phyloP scores from a whole-genome alignment of 495 filamentous ascomycete genomes.

The Podospora tetraspora region DNA sequence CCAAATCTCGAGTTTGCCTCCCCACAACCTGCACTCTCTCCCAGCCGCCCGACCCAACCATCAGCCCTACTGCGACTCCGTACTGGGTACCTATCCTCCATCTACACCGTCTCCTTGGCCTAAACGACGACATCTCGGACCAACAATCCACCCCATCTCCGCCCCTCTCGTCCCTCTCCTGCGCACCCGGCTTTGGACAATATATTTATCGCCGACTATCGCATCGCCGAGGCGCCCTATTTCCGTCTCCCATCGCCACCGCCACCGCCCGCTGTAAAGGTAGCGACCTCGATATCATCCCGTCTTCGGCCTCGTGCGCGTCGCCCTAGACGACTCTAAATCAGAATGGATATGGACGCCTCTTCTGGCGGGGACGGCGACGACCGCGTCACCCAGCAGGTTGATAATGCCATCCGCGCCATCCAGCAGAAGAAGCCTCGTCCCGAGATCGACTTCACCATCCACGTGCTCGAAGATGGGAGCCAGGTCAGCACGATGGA shows the following conservation, averaged over 20 bases:
- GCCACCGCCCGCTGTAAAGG: background rate
- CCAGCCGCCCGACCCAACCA: conserved; percentile 6
- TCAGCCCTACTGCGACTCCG: conserved; percentile 3
- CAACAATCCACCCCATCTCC: background rate
- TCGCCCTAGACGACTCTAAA: background rate
- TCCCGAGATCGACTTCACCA: conserved; percentile 95
- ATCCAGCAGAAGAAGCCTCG: conserved; percentile 88
- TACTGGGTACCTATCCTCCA: background rate
- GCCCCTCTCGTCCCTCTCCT: background rate
- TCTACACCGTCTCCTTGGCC: conserved; percentile 5
- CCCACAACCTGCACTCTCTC: conserved; percentile 6
- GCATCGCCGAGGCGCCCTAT: background rate
- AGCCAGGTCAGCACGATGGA: conserved; percentile 90
- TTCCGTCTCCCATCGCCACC: background rate
- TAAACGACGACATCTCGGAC: background rate
- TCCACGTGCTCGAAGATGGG: conserved; percentile 97
- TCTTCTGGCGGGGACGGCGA: conserved; percentile 32
- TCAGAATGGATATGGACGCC: conserved; percentile 12
- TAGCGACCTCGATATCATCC: background rate
- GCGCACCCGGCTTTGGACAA: background rate
- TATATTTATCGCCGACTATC: background rate
- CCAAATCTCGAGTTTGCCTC: conserved; percentile 10
- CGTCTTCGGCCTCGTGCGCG: background rate
- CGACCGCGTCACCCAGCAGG: conserved; percentile 41
- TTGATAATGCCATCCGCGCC: conserved; percentile 69